Evolutionary conservation across 2,329 filamentous ascomycete species (phyloP).

Genomic region (Pyricularia pennisetigena): DNA sequence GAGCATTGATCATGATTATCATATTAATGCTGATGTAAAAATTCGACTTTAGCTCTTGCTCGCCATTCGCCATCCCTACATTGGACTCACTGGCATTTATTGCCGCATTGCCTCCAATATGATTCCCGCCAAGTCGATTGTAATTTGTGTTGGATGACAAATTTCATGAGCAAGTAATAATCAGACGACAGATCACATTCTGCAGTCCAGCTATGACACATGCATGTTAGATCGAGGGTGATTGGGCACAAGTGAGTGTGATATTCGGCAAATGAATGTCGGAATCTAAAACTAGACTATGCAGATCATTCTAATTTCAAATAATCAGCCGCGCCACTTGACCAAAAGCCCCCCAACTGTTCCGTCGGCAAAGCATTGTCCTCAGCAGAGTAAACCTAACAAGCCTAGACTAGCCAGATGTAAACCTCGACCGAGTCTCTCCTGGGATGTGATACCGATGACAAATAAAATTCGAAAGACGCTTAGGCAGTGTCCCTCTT

Average conservation of each 20-base stretch:
- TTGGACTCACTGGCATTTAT: no score
- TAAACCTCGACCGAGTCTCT: neutral
- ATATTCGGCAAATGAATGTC: neutral
- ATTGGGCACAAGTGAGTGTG: neutral
- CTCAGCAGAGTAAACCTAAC: neutral
- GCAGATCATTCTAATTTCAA: neutral
- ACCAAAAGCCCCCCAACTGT: neutral
- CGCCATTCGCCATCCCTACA: no score
- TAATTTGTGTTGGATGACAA: no score
- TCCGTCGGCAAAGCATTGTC: neutral
- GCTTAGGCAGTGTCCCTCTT: neutral
- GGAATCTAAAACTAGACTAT: neutral
- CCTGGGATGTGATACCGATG: neutral
- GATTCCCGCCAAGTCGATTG: no score
- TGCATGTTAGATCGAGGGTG: neutral
- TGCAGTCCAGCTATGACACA: neutral
- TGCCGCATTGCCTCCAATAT: no score
- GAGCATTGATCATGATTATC: no score
- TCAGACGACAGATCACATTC: neutral
- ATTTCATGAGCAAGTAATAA: no score
- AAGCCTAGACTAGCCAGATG: neutral
- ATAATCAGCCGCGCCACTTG: neutral
- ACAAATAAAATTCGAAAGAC: neutral
- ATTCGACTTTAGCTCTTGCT: no score
- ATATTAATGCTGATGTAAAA: no score